Percentiles rank a stretch among this genome's conserved stretches.
Evolutionary conservation across 257 asterid genomes (phyloP).

Genomic region (Plantago major): DNA sequence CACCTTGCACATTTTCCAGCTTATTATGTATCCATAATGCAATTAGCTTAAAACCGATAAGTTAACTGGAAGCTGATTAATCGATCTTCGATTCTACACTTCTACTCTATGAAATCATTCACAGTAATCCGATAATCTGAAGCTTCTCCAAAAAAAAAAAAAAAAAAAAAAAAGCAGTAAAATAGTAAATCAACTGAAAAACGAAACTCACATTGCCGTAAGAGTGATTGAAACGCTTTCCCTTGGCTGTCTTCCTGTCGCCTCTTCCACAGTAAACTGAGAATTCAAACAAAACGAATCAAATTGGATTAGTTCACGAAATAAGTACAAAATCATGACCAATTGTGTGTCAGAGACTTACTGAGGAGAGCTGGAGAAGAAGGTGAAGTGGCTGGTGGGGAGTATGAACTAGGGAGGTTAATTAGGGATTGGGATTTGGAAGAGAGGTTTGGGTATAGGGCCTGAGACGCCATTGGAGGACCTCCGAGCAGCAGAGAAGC

Average conservation of each 20-base stretch:
- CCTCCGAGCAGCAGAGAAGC: slow-evolving; percentile 66
- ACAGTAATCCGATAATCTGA: not conserved
- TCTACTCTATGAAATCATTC: not conserved
- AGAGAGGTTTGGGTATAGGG: slow-evolving; percentile 35
- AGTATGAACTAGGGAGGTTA: slow-evolving; percentile 24
- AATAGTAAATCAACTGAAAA: slow-evolving; percentile 4
- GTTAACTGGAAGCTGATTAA: too few relatives aligned
- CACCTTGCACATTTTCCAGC: too few relatives aligned
- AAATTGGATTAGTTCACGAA: not conserved
- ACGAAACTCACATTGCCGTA: slow-evolving; percentile 71
- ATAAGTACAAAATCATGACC: not conserved
- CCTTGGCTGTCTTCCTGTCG: slow-evolving; percentile 88
- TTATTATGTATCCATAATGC: too few relatives aligned
- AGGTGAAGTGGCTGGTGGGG: slow-evolving; percentile 23
- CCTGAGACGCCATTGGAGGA: slow-evolving; percentile 51
- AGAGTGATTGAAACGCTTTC: slow-evolving; percentile 93
- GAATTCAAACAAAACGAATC: not conserved
- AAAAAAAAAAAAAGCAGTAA: too few relatives aligned
- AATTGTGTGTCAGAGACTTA: slow-evolving; percentile 28
- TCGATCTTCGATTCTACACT: too few relatives aligned
- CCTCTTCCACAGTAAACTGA: slow-evolving; percentile 96
- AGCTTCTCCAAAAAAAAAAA: too few relatives aligned
- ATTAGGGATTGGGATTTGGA: slow-evolving; percentile 43
- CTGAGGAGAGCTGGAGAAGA: slow-evolving; percentile 46
- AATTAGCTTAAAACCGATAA: too few relatives aligned